phyloP scores from a whole-genome alignment of 768 basidiomycete genomes.

The Collybiopsis luxurians region DNA sequence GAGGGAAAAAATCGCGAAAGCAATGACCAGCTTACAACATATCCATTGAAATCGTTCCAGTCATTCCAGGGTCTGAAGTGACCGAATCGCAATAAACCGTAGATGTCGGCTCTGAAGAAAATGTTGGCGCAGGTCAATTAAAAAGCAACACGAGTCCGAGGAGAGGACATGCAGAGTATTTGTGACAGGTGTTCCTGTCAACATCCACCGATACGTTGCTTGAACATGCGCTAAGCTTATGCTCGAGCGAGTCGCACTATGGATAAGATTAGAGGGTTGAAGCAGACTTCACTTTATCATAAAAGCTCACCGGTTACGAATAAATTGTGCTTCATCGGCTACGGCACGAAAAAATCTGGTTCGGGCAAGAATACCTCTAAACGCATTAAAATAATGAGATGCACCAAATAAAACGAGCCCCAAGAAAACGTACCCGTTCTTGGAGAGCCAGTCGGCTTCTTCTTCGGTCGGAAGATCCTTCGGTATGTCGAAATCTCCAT shows the following conservation, averaged over 20 bases:
- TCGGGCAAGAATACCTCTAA: conserved; percentile 58
- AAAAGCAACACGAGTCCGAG: not conserved
- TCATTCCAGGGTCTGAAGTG: conserved; percentile 70
- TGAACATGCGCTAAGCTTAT: conserved; percentile 57
- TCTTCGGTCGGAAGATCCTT: conserved; percentile 43
- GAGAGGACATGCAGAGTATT: conserved; percentile 52
- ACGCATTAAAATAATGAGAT: not conserved
- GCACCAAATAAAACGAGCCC: not conserved
- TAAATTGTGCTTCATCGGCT: conserved; percentile 79
- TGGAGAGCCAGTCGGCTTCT: conserved; percentile 44
- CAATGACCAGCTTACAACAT: conserved; percentile 39
- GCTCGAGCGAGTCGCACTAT: conserved; percentile 58
- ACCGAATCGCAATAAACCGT: conserved; percentile 68
- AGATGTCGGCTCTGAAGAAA: conserved; percentile 60
- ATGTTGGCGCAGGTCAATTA: too few relatives aligned
- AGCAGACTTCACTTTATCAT: not conserved
- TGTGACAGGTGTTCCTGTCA: conserved; percentile 76
- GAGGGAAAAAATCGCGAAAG: not conserved
- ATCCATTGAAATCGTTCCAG: conserved; percentile 62
- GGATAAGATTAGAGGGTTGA: not conserved
- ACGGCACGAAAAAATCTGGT: conserved; percentile 68
- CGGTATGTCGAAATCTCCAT: conserved; percentile 54
- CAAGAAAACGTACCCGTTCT: conserved; percentile 44
- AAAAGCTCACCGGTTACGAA: conserved; percentile 54
- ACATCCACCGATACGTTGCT: conserved; percentile 71